phyloP scores from a whole-genome alignment of 257 asterid genomes.

The Solanum etuberosum region DNA sequence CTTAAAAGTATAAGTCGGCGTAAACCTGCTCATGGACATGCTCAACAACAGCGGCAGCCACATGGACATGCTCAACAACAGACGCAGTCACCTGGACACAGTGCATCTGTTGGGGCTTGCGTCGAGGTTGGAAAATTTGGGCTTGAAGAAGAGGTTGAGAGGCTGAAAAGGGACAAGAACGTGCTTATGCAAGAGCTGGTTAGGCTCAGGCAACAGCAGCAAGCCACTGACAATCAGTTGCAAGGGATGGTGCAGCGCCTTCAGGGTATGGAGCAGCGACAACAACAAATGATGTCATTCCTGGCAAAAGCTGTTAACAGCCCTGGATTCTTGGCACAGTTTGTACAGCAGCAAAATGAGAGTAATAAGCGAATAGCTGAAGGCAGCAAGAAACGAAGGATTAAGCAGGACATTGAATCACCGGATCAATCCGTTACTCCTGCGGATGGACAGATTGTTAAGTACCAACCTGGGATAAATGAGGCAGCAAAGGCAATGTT shows the following conservation, averaged over 20 bases:
- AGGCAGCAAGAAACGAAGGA: slow-evolving; percentile 79
- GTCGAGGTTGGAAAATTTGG: slow-evolving; percentile 96
- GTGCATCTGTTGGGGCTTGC: slow-evolving; percentile 55
- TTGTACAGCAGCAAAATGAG: slow-evolving; percentile 80
- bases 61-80: slow-evolving; percentile 51
- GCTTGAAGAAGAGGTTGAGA: slow-evolving; percentile 86
- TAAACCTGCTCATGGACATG: slow-evolving; percentile 73
- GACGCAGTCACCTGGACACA: slow-evolving; percentile 42
- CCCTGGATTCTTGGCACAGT: slow-evolving; percentile 83
- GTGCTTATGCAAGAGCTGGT: slow-evolving; percentile 95
- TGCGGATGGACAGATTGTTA: slow-evolving; percentile 71
- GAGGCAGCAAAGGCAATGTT: slow-evolving; percentile 84
- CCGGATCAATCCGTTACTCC: slow-evolving; percentile 30
- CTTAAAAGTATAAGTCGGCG: slow-evolving; percentile 68
- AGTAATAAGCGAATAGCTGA: slow-evolving; percentile 43
- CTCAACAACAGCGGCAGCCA: slow-evolving; percentile 46
- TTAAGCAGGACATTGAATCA: slow-evolving; percentile 47
- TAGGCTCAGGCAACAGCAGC: slow-evolving; percentile 85
- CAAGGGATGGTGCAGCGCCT: slow-evolving; percentile 79
- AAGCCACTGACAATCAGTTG: slow-evolving; percentile 69
- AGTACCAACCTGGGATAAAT: slow-evolving; percentile 67
- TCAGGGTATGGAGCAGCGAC: slow-evolving; percentile 98
- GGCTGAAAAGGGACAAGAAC: slow-evolving; percentile 83
- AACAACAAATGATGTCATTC: slow-evolving; percentile 95
- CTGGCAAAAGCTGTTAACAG: slow-evolving; percentile 93